Evolutionary conservation across 139 green algal genomes (phyloP), one percentile per base, ranked within the genome.

Genomic region (Chlamydomonas schloesseri): DNA sequence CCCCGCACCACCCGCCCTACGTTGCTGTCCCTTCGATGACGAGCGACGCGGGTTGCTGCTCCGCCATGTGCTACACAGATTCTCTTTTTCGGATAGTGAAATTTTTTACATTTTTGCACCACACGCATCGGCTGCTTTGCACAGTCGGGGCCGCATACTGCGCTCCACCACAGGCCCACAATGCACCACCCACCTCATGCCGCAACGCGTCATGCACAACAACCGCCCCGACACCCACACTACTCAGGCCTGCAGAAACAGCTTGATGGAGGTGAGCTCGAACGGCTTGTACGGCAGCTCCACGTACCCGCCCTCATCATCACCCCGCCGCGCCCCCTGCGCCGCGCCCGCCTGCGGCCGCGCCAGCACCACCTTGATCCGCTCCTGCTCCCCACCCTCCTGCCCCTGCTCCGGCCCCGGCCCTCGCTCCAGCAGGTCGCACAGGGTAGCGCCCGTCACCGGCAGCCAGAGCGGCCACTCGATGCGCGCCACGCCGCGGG

Each of bases 371-470:
- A 13, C 33, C 33, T 14, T 13, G 26, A 5, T 3, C 29, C 8
- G 42, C 62, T 9, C 34, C 74, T 42, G 23, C 36, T 6, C 60
- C 76, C 46, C 18, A 42, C 37, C 58, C 77, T 73, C 62, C 77
- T 37, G 31, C n/a, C 26, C 34, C 36, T 60, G 18, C 18, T 21
- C 18, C 55, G 55, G 55, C 55, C 18, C 33, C 76, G 42, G n/a
- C 60, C 81, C 84, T 13, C 65, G n/a, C 65, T 89, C 84, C 64
- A 89, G 67, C 50, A 89, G 84, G 55, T 89, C 71, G 29, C 67
- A 75, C 6, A 15, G 20, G 9, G 33, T n/a, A 28, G 37, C 84
- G 6, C 71, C 53, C 4, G 18, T 33, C 65, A 89, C 65, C 20
- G n/a, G 53, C 67, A 89, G 75, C 73, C 74, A 72, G 4, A 18